Evolutionary conservation across 352 stramenopile genomes (phyloP), one percentile per base, ranked within the genome.

Genomic region (Elongisporangium senticosum): DNA sequence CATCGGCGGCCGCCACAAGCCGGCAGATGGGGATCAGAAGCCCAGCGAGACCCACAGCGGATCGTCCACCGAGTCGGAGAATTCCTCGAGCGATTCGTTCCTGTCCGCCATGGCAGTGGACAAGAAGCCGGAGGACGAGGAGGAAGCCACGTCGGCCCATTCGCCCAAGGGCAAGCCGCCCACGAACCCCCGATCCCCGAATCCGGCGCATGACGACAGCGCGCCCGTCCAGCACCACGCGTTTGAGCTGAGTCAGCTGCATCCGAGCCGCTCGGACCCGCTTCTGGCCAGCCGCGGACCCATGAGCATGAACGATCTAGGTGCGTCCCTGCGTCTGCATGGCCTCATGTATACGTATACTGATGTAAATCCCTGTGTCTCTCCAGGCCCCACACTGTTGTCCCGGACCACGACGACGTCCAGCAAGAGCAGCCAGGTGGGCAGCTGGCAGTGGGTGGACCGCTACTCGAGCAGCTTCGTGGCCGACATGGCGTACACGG

Each of bases 281-380:
- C 40, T n/a, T 24, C 43, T 23, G 54, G 11, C 54, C 21, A 53
- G 55, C 55, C 62, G 62, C 15, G 68, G 68, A 5, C 69, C 65
- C 1, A 79, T 73, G 71, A 68, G 52, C 20, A 59, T 56, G 53
- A 67, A 63, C 24, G 68, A 79, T 43, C 56, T 77, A 13, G 71
- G 71, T 79, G 68, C 63, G 71, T 23, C 23, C 23, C 23, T 26
- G 23, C 13, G 21, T 47, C 14, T 22, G 11, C 4, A 10, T 11
- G 8, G 3, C 26, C 26, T 37, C 4, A 13, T 7, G 26, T 37
- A 37, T 37, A 37, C 5, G 8, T 21, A 26, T 22, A 13, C 59
- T 72, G 17, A 71, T 19, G 20, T 68, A 4, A 52, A 23, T 11
- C 22, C 28, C 15, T 49, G 28, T 59, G 22, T 39, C 21, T 64